Evolutionary conservation across 208 protist genomes (phyloP), one percentile per base, ranked within the genome.

Genomic region (Blechomonas ayalai): DNA sequence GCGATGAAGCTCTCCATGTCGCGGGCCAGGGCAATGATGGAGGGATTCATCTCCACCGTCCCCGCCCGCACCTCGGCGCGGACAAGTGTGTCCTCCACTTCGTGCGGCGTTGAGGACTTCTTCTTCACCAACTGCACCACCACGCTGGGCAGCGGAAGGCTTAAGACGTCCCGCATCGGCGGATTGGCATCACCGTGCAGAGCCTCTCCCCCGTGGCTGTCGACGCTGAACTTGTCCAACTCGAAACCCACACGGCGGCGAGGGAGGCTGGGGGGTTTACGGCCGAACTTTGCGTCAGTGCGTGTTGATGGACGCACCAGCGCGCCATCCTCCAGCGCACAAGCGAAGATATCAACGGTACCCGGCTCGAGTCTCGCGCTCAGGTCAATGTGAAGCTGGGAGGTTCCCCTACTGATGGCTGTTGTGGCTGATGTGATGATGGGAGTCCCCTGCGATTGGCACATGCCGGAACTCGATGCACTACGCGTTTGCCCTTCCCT

Each of bases 41-140:
- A 75, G 0, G 86, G 86, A 13, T 59, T 71, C 42, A 94, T 40
- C 45, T 79, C 73, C 18, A 94, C 78, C n/a, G 64, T 58, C 10
- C 66, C 72, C 0, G 67, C 72, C 10, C 67, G 55, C 22, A 94
- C 60, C 59, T 90, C 86, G 18, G 70, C 48, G 1, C 70, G 68
- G 10, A 82, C 59, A 9, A 78, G 55, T 0, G 49, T 45, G 24
- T 65, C 26, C 26, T 89, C 72, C 0, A 74, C 51, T 7, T 60
- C 60, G 0, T 32, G 40, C 1, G 32, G 22, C 2, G 32, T 18
- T 6, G 56, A 33, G 23, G 53, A 56, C 9, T 51, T 44, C 13
- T 31, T 49, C 35, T 48, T 55, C 1, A 75, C 38, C 0, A 66
- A 29, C 37, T 62, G 54, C 34, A 72, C 46, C 10, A 61, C 55